These are phyloP conservation scores for Alternaria gaisen DNA, from an alignment of 2,329 filamentous ascomycete genomes.

Conservation along the genomic window DNA sequence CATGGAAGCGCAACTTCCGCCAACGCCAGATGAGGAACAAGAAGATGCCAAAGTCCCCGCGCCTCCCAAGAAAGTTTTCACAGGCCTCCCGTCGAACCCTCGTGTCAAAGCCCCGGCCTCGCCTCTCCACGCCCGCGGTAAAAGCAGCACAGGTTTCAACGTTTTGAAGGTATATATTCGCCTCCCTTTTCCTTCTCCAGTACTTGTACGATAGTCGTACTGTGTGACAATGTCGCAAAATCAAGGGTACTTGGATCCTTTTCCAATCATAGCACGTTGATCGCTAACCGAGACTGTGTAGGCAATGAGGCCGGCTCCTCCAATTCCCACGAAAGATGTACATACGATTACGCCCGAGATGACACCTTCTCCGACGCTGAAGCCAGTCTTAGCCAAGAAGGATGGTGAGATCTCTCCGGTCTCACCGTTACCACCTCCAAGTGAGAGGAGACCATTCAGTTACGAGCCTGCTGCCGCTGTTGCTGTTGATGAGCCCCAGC, in stretches of 20 bases:
- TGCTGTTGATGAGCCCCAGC: constrained; percentile 8
- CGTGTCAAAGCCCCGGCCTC: constrained; percentile 31
- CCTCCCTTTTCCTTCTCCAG: constrained; percentile 33
- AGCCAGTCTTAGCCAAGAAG: constrained; percentile 24
- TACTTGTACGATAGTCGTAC: constrained; percentile 30
- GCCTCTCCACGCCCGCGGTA: constrained; percentile 45
- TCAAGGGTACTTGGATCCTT: constrained; percentile 16
- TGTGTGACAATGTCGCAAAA: constrained; percentile 15
- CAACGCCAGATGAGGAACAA: constrained; percentile 41
- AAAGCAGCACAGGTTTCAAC: constrained; percentile 51
- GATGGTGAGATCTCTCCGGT: constrained; percentile 34
- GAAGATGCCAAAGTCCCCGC: constrained; percentile 16
- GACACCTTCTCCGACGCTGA: constrained; percentile 39
- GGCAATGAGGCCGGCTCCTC: constrained; percentile 35
- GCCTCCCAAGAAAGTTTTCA: constrained; percentile 36
- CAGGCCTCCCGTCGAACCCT: constrained; percentile 44
- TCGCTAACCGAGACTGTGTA: constrained; percentile 7
- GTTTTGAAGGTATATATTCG: constrained; percentile 48
- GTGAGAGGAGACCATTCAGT: constrained; percentile 36
- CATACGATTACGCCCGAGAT: constrained; percentile 42
- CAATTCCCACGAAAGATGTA: constrained; percentile 23
- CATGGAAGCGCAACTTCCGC: constrained; percentile 33
- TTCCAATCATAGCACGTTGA: not conserved
- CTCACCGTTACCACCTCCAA: constrained; percentile 28
- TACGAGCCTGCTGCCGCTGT: constrained; percentile 26